phyloP scores from a whole-genome alignment of 768 basidiomycete species.

The Cantharellus anzutake region DNA sequence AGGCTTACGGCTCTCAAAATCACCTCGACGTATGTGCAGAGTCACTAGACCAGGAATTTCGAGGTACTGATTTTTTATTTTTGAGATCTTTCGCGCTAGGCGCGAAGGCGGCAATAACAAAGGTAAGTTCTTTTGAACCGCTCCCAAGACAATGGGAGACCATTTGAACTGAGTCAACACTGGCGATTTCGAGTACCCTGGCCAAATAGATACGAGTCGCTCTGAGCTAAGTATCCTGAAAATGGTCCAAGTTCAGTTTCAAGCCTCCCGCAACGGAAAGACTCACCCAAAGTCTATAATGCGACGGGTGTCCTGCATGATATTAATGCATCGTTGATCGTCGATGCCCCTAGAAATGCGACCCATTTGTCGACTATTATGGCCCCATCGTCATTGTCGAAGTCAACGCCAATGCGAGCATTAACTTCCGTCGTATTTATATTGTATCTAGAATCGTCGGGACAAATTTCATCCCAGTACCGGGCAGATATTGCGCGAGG shows the following conservation, averaged over 20 bases:
- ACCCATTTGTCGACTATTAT: neutral
- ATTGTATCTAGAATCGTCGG: slow-evolving; percentile 15
- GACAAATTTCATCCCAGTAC: slow-evolving; percentile 31
- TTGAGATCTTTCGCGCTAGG: neutral
- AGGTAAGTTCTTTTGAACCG: slow-evolving; percentile 27
- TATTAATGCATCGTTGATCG: neutral
- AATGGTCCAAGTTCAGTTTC: neutral
- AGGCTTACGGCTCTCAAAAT: slow-evolving; percentile 1
- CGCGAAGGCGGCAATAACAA: slow-evolving; percentile 17
- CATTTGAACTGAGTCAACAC: slow-evolving; percentile 31
- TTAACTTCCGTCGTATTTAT: slow-evolving; percentile 18
- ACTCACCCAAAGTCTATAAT: slow-evolving; percentile 37
- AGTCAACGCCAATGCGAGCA: slow-evolving; percentile 10
- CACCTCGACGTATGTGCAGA: slow-evolving; percentile 7
- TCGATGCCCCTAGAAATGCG: neutral
- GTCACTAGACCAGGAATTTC: slow-evolving; percentile 4
- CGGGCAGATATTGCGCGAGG: slow-evolving; percentile 29
- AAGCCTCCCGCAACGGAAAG: neutral
- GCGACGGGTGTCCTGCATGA: slow-evolving; percentile 12
- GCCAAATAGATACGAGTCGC: slow-evolving; percentile 27
- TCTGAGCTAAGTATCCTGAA: slow-evolving; percentile 20
- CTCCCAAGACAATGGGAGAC: slow-evolving; percentile 39
- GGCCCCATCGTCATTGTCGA: neutral
- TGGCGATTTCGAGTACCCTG: slow-evolving; percentile 25
- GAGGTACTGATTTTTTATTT: neutral